These are phyloP conservation scores for Ceratobasidium sp. DNA, from an alignment of 1,284 basidiomycete genomes.

Conservation along the genomic window DNA sequence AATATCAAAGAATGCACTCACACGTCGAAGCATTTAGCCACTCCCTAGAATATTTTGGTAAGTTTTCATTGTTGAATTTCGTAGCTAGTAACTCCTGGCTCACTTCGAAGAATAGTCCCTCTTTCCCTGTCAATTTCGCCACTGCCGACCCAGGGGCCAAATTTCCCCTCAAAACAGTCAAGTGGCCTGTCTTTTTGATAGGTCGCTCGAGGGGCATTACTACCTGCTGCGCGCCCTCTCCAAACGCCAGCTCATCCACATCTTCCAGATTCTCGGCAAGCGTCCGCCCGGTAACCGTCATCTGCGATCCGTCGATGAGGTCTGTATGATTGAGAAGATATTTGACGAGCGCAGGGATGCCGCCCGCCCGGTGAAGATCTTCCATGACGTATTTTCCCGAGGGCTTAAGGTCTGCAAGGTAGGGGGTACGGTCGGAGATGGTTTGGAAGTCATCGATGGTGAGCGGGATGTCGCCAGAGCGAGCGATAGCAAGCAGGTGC, in stretches of 20 bases:
- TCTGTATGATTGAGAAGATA: constrained; percentile 85
- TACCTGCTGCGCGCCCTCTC: constrained; percentile 79
- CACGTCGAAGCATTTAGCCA: no score
- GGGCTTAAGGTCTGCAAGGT: constrained; percentile 91
- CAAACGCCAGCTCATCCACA: constrained; percentile 79
- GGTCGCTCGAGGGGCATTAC: constrained; percentile 86
- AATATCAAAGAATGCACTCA: no score
- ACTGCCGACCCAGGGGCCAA: constrained; percentile 95
- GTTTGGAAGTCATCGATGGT: constrained; percentile 88
- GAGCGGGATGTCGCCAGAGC: constrained; percentile 85
- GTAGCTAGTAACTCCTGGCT: no score
- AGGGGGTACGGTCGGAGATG: constrained; percentile 87
- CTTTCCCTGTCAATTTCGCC: constrained; percentile 94
- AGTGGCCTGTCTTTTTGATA: constrained; percentile 89
- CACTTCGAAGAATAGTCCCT: constrained; percentile 86
- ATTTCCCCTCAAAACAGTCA: constrained; percentile 84
- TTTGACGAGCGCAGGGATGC: no score
- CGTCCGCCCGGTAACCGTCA: constrained; percentile 90
- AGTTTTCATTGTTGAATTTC: no score
- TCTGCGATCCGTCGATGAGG: constrained; percentile 85
- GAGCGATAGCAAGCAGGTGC: constrained; percentile 90
- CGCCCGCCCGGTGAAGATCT: constrained; percentile 89
- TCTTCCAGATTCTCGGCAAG: constrained; percentile 89
- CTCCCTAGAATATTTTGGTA: no score
- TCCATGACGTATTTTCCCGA: constrained; percentile 93